Base-by-base conservation (phyloP, 177 flowering plant genomes). In the Vitis hybrid region DNA sequence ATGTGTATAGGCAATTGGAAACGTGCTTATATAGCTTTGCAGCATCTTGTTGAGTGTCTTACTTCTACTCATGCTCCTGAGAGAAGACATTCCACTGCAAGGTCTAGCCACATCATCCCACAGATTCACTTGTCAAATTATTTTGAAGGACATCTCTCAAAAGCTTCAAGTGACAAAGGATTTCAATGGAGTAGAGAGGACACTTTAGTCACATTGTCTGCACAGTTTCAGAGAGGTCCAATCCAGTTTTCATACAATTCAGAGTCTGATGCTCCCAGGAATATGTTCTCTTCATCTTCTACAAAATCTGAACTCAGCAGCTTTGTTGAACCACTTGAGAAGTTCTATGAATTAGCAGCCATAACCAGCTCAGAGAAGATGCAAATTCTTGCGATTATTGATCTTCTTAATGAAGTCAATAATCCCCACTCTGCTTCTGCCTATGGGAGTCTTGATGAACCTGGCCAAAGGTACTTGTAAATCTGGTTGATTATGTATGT, bases 391-490 rank as follows among this genome's bases (percentile, higher is more conserved):
- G 87, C 97, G 55, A 67, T 89, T 64, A 69, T 83, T 52, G 94
- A 94, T 84, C 89, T 94, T 80, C 80, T 94, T 5, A 75, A 72
- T 62, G 99, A 96, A 85, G 63, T 96, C 65, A 82, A 83, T 78
- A 79, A 78, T 78, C 68, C 81, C 48, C 64, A 80, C n/a, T 68
- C 79, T 67, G 68, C 81, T 77, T 90, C 97, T 76, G 83, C 80
- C 57, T 96, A 92, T 81, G 86, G 70, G 74, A 86, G 91, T 78
- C 90, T 96, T 68, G 99, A 96, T 88, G 94, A 83, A 75, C 83
- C 97, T 70, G 98, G 94, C 13, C 80, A 84, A 79, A 93, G 99
- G 99, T 96, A 93, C 55, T 65, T 75, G 58, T 52, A 23, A 11
- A 15, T 64, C 19, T 51, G 15, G 12, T 60, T 75, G 23, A 70